Percentiles rank a stretch among this genome's conserved stretches.
Conservation (phyloP, 177 flowering plant genomes). For the Vitis hybrid region DNA sequence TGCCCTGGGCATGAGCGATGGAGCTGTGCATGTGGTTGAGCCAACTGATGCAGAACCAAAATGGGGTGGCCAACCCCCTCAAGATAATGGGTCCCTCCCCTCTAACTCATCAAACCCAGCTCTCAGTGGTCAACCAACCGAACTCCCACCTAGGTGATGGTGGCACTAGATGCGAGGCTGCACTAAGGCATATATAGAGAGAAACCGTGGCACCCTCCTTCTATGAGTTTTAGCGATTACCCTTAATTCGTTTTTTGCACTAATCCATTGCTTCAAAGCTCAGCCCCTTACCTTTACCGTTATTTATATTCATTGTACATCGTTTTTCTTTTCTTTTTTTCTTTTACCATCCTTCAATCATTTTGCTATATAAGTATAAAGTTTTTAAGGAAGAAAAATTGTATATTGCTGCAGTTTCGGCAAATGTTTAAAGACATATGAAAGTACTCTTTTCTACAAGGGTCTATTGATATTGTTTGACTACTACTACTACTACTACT, state of each 20-base stretch:
- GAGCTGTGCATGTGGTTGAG: conserved; percentile 64
- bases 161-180: not conserved
- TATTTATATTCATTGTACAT: not conserved
- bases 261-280: not conserved
- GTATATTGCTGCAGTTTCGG: conserved; percentile 1
- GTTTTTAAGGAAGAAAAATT: not conserved
- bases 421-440: not conserved
- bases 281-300: not conserved
- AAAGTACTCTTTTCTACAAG: not conserved
- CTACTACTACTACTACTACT: no score
- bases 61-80: conserved; percentile 53
- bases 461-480: no score
- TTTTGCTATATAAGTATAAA: not conserved
- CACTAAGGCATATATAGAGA: not conserved
- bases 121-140: conserved; percentile 54
- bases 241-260: not conserved
- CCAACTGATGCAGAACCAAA: conserved; percentile 52
- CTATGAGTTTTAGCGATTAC: not conserved
- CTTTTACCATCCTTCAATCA: not conserved
- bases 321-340: not conserved
- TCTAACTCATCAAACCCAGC: conserved; percentile 55
- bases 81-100: conserved; percentile 51
- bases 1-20: conserved; percentile 67
- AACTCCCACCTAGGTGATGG: conserved; percentile 54
- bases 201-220: not conserved